Base-by-base conservation (phyloP, 2,329 filamentous ascomycete genomes). In the Ophiostoma ulmi region DNA sequence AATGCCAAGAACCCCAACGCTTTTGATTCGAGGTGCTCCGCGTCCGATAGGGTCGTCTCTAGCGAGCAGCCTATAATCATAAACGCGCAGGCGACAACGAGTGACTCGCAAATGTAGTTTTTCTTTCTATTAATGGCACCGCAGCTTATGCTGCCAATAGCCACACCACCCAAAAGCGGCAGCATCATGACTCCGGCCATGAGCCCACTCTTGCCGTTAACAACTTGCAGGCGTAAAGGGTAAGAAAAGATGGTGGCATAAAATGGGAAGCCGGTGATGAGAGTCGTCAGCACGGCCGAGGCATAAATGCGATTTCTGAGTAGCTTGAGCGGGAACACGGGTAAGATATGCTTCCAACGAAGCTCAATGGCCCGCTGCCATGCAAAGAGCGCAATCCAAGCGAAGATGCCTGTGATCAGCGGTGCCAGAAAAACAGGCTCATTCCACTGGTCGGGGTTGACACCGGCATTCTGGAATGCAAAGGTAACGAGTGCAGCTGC, bases 401-500 rank as follows among this genome's bases (percentile, higher is more conserved):
- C 80, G 20, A 76, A 7, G 26, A 79, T 48, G 5, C 83, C 82
- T 1, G 79, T 31, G 6, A 80, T 69, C 3, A 85, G 74, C 1
- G 83, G 81, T 1, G 77, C 81, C 26, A 84, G 74, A 73, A 85
- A 84, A 20, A 79, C 70, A 8, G 79, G 77, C 8, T 76, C 74
- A 5, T 72, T 72, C 85, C 85, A 88, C 55, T 78, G 75, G n/a
- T 78, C 72, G 0, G 73, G 71, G 2, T 78, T 73, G 0, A 77
- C 76, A 1, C 83, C 82, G 3, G 81, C 81, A 73, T 83, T 83
- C 74, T 89, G 86, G 70, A 89, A 87, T 1, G 86, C 79, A 73
- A 87, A 88, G 0, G 88, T 84, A 5, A 88, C 79, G 2, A 88
- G 80, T 0, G 86, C 82, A 0, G 86, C 82, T 1, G 85, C 83